These are phyloP conservation scores for Agaricales sp. DNA, from an alignment of 1,284 basidiomycete genomes.

Conservation along the genomic window DNA sequence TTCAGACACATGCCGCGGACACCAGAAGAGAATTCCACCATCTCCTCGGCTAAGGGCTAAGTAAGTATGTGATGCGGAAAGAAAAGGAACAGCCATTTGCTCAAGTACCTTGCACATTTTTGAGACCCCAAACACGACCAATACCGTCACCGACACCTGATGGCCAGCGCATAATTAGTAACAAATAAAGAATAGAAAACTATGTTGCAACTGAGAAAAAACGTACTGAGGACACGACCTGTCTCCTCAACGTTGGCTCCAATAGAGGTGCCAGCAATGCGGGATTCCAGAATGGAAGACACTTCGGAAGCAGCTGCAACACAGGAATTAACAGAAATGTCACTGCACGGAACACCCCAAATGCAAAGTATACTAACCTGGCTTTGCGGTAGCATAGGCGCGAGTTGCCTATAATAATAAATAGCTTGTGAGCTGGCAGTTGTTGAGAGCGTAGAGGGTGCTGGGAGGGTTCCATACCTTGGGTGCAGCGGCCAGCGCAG, in stretches of 20 bases:
- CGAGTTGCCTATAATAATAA: constrained; percentile 33
- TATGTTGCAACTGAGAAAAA: constrained; percentile 13
- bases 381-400: constrained; percentile 95
- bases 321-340: constrained; percentile 19
- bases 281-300: constrained; percentile 96
- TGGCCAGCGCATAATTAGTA: constrained; percentile 10
- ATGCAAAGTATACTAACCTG: constrained; percentile 51
- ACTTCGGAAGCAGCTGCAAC: constrained; percentile 92
- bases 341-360: background rate
- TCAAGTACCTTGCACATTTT: constrained; percentile 79
- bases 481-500: constrained; percentile 54
- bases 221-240: constrained; percentile 92
- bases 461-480: constrained; percentile 34
- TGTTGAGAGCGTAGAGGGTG: constrained; percentile 12
- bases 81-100: constrained; percentile 5
- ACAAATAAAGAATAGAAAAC: constrained; percentile 4
- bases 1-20: constrained; percentile 98
- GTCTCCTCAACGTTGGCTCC: constrained; percentile 97
- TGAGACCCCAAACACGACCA: constrained; percentile 94
- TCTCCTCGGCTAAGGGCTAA: constrained; percentile 78
- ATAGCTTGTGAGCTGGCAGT: constrained; percentile 14
- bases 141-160: constrained; percentile 99
- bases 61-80: constrained; percentile 10
- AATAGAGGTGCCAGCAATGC: constrained; percentile 88
- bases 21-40: constrained; percentile 99